Base-by-base conservation (phyloP, 169 alveolate species). In the Eimeria brunetti region DNA sequence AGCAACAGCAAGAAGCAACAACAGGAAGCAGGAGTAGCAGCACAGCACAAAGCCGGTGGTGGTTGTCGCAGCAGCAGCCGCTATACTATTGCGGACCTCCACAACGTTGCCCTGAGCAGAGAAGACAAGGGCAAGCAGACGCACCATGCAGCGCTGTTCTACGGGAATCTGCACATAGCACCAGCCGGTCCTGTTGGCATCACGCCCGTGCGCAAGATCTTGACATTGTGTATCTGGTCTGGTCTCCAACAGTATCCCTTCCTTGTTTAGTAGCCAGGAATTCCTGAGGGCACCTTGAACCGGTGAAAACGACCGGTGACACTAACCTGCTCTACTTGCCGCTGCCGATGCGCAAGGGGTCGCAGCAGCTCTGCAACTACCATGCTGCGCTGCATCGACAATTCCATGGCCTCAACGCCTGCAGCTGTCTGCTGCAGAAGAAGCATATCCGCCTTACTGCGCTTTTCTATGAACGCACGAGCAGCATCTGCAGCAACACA, bases 261-360 rank as follows among this genome's bases (percentile, higher is more conserved):
- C 46, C 51, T 69, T 33, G n/a, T 33, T 36, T 69, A 22, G 46
- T 49, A 36, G 18, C 51, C 80, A 36, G 27, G 80, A 22, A 36
- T 33, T 33, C 27, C 51, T n/a, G 41, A 64, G 20, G 44, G 76
- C 44, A 64, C 0, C 14, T 16, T 69, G 51, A 58, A 58, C 69
- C 69, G 12, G n/a, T 58, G 69, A 78, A 36, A 46, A 24, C 9
- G 11, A 24, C 64, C 44, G 44, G 41, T 44, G 88, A 0, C 14
- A 46, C 53, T 51, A 9, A 83, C 90, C 71, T 83, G 90, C 90
- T 83, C 90, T 12, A 83, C 33, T 18, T 53, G 90, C 90, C 64
- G 90, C 56, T 83, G 90, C 60, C n/a, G 90, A n/a, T 46, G 90
- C 73, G 90, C 90, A 14, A 83, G 90, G 67, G 90, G 90, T 30